Evolutionary conservation across 106 monocot genomes (phyloP).

Genomic region (Dioscorea zingiberensis): DNA sequence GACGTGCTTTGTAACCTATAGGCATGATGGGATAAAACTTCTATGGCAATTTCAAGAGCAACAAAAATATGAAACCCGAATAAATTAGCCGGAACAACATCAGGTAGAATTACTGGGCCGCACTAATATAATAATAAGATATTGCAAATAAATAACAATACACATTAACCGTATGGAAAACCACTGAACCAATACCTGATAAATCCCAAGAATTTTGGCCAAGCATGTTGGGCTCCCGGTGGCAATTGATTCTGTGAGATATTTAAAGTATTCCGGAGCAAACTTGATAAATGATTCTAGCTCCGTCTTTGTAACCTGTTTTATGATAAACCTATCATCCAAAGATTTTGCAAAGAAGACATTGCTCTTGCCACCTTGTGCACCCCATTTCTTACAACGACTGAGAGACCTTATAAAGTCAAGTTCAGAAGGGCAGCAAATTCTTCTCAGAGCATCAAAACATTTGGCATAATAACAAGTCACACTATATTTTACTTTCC

Average conservation of each 20-base stretch:
- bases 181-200: conserved; percentile 45
- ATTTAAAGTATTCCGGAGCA: conserved; percentile 85
- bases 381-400: conserved; percentile 96
- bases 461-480: conserved; percentile 77
- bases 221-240: conserved; percentile 84
- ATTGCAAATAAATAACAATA: no score
- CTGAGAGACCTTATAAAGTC: conserved; percentile 94
- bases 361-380: conserved; percentile 96
- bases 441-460: conserved; percentile 73
- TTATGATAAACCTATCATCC: conserved; percentile 94
- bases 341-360: conserved; percentile 96
- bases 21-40: no score
- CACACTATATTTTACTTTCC: conserved; percentile 75
- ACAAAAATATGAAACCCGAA: no score
- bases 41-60: no score
- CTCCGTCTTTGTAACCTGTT: conserved; percentile 93
- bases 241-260: conserved; percentile 66
- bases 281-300: conserved; percentile 85
- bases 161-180: no score
- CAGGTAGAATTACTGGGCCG: no score
- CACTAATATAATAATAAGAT: no score
- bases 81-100: no score
- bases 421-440: conserved; percentile 73
- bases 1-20: conserved; percentile 50
- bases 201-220: conserved; percentile 93